These are phyloP conservation scores for Baorangia bicolor DNA, from an alignment of 768 basidiomycete genomes.

Conservation along the genomic window DNA sequence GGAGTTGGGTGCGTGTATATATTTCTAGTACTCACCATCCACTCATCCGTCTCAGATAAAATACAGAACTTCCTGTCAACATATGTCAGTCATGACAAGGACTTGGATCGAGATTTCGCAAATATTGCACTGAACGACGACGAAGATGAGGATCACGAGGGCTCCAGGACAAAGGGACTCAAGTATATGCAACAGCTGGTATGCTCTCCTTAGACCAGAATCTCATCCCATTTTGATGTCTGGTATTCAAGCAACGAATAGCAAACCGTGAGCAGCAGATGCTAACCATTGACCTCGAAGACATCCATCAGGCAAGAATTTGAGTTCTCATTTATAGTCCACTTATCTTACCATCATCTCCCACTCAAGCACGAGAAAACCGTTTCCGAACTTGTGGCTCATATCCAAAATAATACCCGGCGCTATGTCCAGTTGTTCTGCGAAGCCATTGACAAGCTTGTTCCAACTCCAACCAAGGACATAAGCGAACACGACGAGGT, in stretches of 20 bases:
- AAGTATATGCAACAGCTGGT: conserved; percentile 90
- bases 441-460: conserved; percentile 85
- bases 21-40: background rate
- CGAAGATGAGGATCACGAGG: conserved; percentile 35
- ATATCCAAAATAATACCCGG: conserved; percentile 81
- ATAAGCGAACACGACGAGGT: conserved; percentile 92
- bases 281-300: conserved; percentile 86
- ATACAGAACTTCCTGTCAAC: conserved; percentile 71
- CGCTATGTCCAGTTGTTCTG: conserved; percentile 90
- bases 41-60: conserved; percentile 44
- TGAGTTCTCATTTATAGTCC: conserved; percentile 1
- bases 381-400: conserved; percentile 68
- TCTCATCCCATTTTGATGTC: conserved; percentile 20
- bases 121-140: conserved; percentile 66
- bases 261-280: conserved; percentile 93
- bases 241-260: conserved; percentile 68
- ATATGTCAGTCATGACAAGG: conserved; percentile 64
- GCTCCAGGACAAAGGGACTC: conserved; percentile 39
- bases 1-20: conserved; percentile 58
- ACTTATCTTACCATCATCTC: conserved; percentile 7
- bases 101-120: conserved; percentile 64
- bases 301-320: conserved; percentile 65
- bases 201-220: conserved; percentile 31
- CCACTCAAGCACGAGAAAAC: conserved; percentile 62
- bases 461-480: conserved; percentile 87